These are phyloP conservation scores for Plasmopara muralis DNA, from an alignment of 352 stramenopile species.

Conservation along the genomic window DNA sequence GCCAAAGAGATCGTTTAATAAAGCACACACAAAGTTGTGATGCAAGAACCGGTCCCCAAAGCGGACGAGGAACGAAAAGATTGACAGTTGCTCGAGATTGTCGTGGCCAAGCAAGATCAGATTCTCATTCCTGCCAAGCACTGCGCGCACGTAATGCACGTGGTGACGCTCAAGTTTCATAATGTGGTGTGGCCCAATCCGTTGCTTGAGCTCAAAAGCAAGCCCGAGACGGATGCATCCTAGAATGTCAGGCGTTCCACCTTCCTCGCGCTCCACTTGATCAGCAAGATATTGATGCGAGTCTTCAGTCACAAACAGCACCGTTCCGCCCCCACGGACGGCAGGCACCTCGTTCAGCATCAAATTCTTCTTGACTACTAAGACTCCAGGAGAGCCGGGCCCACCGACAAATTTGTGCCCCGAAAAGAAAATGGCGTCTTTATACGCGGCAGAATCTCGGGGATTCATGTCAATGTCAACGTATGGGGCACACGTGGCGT, in stretches of 20 bases:
- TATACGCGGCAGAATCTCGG: constrained; percentile 41
- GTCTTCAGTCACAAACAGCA: constrained; percentile 54
- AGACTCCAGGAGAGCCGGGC: constrained; percentile 86
- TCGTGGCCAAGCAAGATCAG: constrained; percentile 85
- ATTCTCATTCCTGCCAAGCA: constrained; percentile 42
- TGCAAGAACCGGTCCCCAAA: constrained; percentile 90
- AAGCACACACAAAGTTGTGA: constrained; percentile 97
- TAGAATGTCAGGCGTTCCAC: constrained; percentile 94
- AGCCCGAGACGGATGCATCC: constrained; percentile 91
- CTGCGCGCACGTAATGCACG: constrained; percentile 29
- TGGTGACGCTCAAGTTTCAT: constrained; percentile 45
- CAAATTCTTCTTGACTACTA: constrained; percentile 92
- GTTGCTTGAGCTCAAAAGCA: constrained; percentile 87
- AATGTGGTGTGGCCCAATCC: constrained; percentile 46
- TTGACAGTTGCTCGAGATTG: constrained; percentile 62
- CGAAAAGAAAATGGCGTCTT: constrained; percentile 94
- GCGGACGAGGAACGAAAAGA: constrained; percentile 94
- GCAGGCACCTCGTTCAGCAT: constrained; percentile 57
- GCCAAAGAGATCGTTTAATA: constrained; percentile 98
- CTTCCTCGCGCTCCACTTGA: constrained; percentile 87
- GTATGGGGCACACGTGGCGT: constrained; percentile 92
- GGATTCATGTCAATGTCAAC: constrained; percentile 95
- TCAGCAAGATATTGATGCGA: constrained; percentile 76
- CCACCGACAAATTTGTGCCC: constrained; percentile 97
- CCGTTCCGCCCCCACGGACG: constrained; percentile 37